A percentile compares a stretch with the other conserved stretches of the same genome.
Conservation (phyloP, 768 basidiomycete species). For the Tubosaeta sp. region DNA sequence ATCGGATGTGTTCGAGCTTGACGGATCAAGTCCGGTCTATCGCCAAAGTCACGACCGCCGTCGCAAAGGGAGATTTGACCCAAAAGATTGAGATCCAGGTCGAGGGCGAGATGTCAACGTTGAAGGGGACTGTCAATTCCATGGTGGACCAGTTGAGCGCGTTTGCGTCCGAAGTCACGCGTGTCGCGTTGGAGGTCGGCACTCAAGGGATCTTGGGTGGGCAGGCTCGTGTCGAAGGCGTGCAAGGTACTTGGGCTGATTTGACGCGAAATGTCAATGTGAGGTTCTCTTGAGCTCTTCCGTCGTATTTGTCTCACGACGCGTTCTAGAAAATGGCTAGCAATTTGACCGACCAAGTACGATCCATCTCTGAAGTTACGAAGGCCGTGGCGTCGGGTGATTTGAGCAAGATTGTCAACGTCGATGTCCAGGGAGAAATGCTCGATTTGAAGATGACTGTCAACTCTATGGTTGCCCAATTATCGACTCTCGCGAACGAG, state of each 20-base stretch:
- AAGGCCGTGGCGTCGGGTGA: slow-evolving; percentile 81
- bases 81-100: slow-evolving; percentile 92
- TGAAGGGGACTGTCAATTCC: slow-evolving; percentile 84
- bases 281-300: slow-evolving; percentile 1
- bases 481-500: slow-evolving; percentile 71
- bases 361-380: slow-evolving; percentile 86
- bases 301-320: neutral
- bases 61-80: slow-evolving; percentile 86
- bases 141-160: slow-evolving; percentile 91
- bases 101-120: slow-evolving; percentile 81
- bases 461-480: slow-evolving; percentile 71
- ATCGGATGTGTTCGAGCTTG: slow-evolving; percentile 76
- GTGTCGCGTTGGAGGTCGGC: slow-evolving; percentile 85
- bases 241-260: slow-evolving; percentile 91
- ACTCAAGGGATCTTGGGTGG: slow-evolving; percentile 90
- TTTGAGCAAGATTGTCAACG: slow-evolving; percentile 77
- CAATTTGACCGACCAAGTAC: slow-evolving; percentile 82
- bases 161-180: slow-evolving; percentile 78
- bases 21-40: slow-evolving; percentile 83
- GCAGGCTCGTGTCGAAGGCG: slow-evolving; percentile 85
- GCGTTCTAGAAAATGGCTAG: slow-evolving; percentile 75
- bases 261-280: slow-evolving; percentile 90
- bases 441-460: slow-evolving; percentile 78
- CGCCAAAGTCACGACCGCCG: slow-evolving; percentile 82
- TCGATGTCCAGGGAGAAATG: slow-evolving; percentile 95